A percentile compares a stretch with the other conserved stretches of the same genome.
Conservation (phyloP, 2,329 filamentous ascomycete species). For the Annulohypoxylon truncatum region DNA sequence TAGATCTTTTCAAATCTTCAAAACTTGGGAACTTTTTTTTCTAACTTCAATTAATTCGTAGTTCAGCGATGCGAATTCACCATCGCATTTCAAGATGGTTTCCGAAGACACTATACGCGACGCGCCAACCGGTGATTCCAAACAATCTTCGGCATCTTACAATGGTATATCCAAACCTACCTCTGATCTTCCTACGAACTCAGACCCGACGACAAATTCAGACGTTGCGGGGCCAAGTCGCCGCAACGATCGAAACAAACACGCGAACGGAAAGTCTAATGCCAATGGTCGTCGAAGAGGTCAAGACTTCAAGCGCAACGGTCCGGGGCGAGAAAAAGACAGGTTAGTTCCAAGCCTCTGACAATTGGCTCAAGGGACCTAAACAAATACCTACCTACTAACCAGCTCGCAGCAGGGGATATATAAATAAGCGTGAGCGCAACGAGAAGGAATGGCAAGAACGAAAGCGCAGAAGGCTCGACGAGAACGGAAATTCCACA, state of each 20-base stretch:
- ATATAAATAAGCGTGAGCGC: slow-evolving; percentile 63
- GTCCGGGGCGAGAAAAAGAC: slow-evolving; percentile 34
- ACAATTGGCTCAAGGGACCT: slow-evolving; percentile 16
- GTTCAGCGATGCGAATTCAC: slow-evolving; percentile 38
- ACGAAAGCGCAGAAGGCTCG: slow-evolving; percentile 65
- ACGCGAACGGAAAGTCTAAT: slow-evolving; percentile 33
- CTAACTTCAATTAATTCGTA: background rate
- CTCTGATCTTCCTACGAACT: slow-evolving; percentile 21
- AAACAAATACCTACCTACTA: slow-evolving; percentile 47
- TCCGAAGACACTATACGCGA: slow-evolving; percentile 30
- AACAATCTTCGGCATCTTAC: slow-evolving; percentile 9
- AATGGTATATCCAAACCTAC: slow-evolving; percentile 6
- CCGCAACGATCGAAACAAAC: slow-evolving; percentile 32
- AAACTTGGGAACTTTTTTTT: slow-evolving; percentile 10
- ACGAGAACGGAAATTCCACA: slow-evolving; percentile 47
- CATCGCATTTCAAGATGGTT: slow-evolving; percentile 42
- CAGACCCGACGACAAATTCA: slow-evolving; percentile 29
- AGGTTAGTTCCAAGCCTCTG: slow-evolving; percentile 30
- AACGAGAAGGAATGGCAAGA: slow-evolving; percentile 58
- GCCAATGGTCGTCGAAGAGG: slow-evolving; percentile 36
- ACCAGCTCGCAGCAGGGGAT: slow-evolving; percentile 65
- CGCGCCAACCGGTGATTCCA: slow-evolving; percentile 9
- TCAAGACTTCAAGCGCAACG: slow-evolving; percentile 24
- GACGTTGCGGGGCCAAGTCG: slow-evolving; percentile 28
- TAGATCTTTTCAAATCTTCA: too few relatives aligned